Conservation (phyloP, 192 early-diverging fungal genomes). For the Polychytrium aggregatum region DNA sequence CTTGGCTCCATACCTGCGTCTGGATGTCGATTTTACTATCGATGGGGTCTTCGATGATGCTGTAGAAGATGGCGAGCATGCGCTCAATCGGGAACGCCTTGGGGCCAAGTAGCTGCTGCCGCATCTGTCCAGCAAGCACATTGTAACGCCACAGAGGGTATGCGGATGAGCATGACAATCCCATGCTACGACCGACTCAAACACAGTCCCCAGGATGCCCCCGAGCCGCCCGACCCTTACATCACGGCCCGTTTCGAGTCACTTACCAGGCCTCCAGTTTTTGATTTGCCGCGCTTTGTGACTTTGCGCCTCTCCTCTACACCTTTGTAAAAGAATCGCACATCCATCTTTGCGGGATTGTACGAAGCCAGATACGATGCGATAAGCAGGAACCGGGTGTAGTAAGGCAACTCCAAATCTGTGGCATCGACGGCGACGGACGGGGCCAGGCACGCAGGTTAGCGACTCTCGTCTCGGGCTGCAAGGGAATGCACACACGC, state of each 20-base stretch:
- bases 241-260: no score
- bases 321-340: slow-evolving; percentile 68
- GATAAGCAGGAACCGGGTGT: slow-evolving; percentile 81
- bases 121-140: slow-evolving; percentile 24
- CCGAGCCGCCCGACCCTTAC: no score
- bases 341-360: slow-evolving; percentile 78
- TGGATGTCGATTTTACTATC: slow-evolving; percentile 70
- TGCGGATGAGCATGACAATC: no score
- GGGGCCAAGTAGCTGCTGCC: slow-evolving; percentile 85
- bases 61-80: slow-evolving; percentile 95
- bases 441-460: no score
- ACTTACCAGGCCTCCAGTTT: background rate
- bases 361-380: slow-evolving; percentile 87
- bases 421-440: slow-evolving; percentile 19
- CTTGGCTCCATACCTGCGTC: slow-evolving; percentile 26
- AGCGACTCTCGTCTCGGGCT: no score
- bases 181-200: no score
- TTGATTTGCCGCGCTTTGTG: slow-evolving; percentile 4
- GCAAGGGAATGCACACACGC: no score
- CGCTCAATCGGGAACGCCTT: slow-evolving; percentile 90
- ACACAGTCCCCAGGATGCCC: no score
- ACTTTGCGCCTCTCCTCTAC: slow-evolving; percentile 22
- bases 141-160: no score
- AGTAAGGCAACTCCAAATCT: slow-evolving; percentile 59
- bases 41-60: slow-evolving; percentile 40